A percentile compares a stretch with the other conserved stretches of the same genome.
Evolutionary conservation across 768 basidiomycete species (phyloP).

Genomic region (Tricholomella constricta): DNA sequence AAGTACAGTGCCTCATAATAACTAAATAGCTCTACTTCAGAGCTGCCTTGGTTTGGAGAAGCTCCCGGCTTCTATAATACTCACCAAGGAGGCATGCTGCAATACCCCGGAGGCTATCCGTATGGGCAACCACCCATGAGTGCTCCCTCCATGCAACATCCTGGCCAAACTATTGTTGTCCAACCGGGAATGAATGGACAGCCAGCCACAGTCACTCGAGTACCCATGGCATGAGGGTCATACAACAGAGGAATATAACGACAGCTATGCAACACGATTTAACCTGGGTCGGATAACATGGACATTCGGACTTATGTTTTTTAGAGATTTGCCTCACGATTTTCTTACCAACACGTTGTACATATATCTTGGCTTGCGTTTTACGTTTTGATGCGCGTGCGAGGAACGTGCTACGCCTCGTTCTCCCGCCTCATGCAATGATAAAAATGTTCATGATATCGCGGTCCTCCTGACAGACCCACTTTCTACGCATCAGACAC

Average conservation of each 20-base stretch:
- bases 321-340: slow-evolving; percentile 1
- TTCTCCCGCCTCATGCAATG: slow-evolving; percentile 7
- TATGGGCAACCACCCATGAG: slow-evolving; percentile 39
- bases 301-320: background rate
- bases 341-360: slow-evolving; percentile 4
- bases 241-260: background rate
- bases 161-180: slow-evolving; percentile 67
- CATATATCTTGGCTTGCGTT: slow-evolving; percentile 5
- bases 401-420: slow-evolving; percentile 17
- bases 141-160: slow-evolving; percentile 33
- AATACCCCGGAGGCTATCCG: slow-evolving; percentile 27
- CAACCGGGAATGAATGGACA: slow-evolving; percentile 65
- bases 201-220: slow-evolving; percentile 61
- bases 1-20: background rate
- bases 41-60: slow-evolving; percentile 80
- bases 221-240: slow-evolving; percentile 39
- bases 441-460: slow-evolving; percentile 9
- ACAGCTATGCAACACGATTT: background rate
- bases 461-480: background rate
- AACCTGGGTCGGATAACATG: background rate
- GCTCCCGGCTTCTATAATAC: slow-evolving; percentile 62
- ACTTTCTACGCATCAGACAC: slow-evolving; percentile 3
- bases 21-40: slow-evolving; percentile 27
- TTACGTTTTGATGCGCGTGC: slow-evolving; percentile 16
- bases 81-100: slow-evolving; percentile 25